A percentile compares a stretch with the other conserved stretches of the same genome.
These are phyloP conservation scores for Aspergillus sparsus DNA, from an alignment of 495 filamentous ascomycete genomes.

Conservation along the genomic window DNA sequence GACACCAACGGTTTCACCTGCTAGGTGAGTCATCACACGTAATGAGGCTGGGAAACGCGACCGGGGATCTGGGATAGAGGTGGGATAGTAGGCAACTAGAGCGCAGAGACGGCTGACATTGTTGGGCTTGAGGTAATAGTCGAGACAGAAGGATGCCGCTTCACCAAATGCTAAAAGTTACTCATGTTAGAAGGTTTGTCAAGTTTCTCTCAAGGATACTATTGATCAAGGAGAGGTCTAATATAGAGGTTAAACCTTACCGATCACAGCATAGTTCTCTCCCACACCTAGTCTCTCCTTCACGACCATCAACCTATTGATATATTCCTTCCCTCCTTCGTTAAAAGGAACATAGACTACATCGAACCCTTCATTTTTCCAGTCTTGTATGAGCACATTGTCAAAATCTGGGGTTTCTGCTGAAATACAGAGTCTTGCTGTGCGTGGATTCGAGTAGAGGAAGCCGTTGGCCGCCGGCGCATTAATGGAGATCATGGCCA, in stretches of 20 bases:
- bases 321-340: conserved; percentile 55
- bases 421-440: conserved; percentile 63
- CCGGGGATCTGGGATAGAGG: conserved; percentile 50
- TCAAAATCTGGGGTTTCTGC: conserved; percentile 66
- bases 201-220: neutral
- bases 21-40: conserved; percentile 55
- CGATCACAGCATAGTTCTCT: conserved; percentile 52
- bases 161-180: conserved; percentile 62
- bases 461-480: conserved; percentile 41
- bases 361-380: conserved; percentile 68
- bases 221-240: neutral
- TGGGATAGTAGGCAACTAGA: conserved; percentile 63
- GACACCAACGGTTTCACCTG: conserved; percentile 49
- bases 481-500: conserved; percentile 46
- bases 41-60: conserved; percentile 51
- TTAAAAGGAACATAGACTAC: conserved; percentile 61
- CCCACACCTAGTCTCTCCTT: conserved; percentile 50
- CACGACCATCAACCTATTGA: conserved; percentile 43
- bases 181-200: neutral
- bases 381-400: conserved; percentile 52
- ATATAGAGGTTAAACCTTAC: conserved; percentile 28
- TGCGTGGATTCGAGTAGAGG: conserved; percentile 40
- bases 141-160: conserved; percentile 58
- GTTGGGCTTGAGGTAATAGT: conserved; percentile 52
- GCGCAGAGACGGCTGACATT: conserved; percentile 48